Evolutionary conservation across 139 green algal genomes (phyloP), one percentile per base, ranked within the genome.

Genomic region (Parachlorella kessleri): DNA sequence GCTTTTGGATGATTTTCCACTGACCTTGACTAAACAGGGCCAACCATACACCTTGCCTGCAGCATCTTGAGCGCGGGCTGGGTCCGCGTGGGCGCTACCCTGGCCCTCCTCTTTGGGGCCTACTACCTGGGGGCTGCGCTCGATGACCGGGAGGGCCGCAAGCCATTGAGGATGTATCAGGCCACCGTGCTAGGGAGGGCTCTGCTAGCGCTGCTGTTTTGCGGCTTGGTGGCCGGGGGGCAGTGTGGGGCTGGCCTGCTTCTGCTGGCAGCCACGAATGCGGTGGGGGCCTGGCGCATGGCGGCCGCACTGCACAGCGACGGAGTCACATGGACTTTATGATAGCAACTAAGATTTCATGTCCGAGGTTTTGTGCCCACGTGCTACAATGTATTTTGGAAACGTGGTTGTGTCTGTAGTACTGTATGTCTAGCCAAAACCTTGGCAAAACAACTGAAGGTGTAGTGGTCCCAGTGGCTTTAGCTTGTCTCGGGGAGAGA

Each of bases 71-170:
- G 73, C 5, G 0, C 14, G 6, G 80, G 80, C 1, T 85, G 74
- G 74, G 33, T 85, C 1, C 48, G 73, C 1, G 76, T 86, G 26
- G 81, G 81, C 42, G 81, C 68, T 41, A 39, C 54, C 28, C 75
- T 86, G 40, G 76, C 76, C 30, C n/a, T 63, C 9, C 69, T 86
- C 6, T 86, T 77, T 66, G 81, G 81, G 4, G 21, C 38, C 0
- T 86, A 86, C 35, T 86, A 86, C 38, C 21, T 79, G 4, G 81
- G 81, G 8, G 81, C 76, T 8, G 81, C 81, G 3, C 14, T 79
- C 4, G 81, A 86, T 32, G 81, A 86, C 55, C 40, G 41, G 0
- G 75, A 73, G 28, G 81, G 76, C 24, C 66, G 70, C 21, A 32
- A 54, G 7, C 81, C 81, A 24, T n/a, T 35, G 18, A n/a, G 18